Evolutionary conservation across 345 rosid species (phyloP).

Genomic region (Populus ilicifolia): DNA sequence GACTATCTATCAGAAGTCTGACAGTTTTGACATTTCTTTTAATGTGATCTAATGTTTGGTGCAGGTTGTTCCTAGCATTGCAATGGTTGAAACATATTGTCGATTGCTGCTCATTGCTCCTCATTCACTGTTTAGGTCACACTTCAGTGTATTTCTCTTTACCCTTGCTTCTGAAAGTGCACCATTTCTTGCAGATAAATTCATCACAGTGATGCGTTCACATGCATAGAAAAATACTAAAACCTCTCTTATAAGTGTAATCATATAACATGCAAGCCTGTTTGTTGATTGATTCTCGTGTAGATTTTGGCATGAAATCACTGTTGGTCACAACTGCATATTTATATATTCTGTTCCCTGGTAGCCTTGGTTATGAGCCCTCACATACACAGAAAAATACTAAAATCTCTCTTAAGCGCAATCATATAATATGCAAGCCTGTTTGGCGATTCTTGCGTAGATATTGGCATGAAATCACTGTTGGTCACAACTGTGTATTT

Average conservation of each 20-base stretch:
- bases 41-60: slow-evolving; percentile 19
- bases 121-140: slow-evolving; percentile 84
- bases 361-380: no score
- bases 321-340: no score
- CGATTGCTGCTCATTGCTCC: slow-evolving; percentile 88
- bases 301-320: no score
- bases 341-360: no score
- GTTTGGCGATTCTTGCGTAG: no score
- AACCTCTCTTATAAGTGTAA: background rate
- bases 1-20: background rate
- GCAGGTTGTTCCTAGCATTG: slow-evolving; percentile 95
- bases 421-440: background rate
- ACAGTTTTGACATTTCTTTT: background rate
- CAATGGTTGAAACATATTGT: slow-evolving; percentile 96
- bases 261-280: background rate
- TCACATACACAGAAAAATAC: background rate
- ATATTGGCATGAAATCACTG: no score
- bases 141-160: slow-evolving; percentile 65
- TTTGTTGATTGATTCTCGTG: no score
- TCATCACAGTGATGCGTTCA: slow-evolving; percentile 6
- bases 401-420: background rate
- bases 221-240: background rate
- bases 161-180: slow-evolving; percentile 12
- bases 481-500: no score
- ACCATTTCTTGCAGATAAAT: slow-evolving; percentile 2